These are phyloP conservation scores for Volvox reticuliferus DNA, from an alignment of 139 green algal genomes.

Conservation along the genomic window DNA sequence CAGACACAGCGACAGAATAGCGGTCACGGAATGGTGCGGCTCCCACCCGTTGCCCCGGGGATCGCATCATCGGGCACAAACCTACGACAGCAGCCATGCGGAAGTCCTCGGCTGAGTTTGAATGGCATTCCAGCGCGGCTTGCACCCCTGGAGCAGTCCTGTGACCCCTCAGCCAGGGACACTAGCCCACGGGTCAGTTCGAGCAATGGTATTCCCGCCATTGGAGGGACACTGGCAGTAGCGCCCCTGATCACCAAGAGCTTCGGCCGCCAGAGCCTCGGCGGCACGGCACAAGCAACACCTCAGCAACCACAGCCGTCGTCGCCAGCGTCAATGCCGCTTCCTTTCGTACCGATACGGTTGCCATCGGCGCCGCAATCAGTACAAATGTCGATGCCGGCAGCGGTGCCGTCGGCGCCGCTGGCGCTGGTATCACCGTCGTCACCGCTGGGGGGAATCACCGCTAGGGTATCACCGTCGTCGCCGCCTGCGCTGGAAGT, in stretches of 20 bases:
- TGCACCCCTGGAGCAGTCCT: not conserved
- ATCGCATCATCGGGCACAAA: not conserved
- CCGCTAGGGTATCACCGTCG: not conserved
- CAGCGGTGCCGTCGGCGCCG: not conserved
- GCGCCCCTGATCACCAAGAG: not conserved
- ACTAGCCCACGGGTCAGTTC: not conserved
- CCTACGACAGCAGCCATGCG: not conserved
- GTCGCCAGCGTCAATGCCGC: not conserved
- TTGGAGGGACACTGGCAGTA: not conserved
- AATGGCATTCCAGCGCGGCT: not conserved
- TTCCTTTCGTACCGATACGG: not conserved
- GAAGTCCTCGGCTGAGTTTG: not conserved
- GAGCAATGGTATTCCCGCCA: not conserved
- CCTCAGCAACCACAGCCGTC: not conserved
- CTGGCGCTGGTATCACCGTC: not conserved
- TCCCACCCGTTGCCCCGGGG: not conserved
- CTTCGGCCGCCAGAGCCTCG: not conserved
- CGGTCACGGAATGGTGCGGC: not conserved
- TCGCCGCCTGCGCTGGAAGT: not conserved
- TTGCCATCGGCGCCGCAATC: not conserved
- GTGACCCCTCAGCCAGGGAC: not conserved
- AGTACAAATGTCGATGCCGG: not conserved
- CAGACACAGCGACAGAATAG: not conserved
- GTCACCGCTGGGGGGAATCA: too few species aligned
- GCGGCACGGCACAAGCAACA: not conserved